Conservation (phyloP, 495 filamentous ascomycete genomes). For the Aspergillus haitiensis region DNA sequence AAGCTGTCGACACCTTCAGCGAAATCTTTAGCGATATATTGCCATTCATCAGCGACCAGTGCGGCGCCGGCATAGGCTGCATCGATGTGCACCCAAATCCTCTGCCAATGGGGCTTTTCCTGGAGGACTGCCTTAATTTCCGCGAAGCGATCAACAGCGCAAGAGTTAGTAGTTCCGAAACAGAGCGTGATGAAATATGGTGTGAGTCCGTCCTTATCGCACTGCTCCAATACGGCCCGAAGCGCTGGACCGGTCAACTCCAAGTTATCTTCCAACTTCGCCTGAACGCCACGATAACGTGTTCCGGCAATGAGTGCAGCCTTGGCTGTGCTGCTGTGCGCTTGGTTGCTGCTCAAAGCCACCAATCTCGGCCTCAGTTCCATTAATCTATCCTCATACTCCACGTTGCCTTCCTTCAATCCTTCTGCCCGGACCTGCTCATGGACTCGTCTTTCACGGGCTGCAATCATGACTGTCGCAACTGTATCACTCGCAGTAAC, state of each 20-base stretch:
- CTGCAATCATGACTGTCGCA: constrained; percentile 83
- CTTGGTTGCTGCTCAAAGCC: constrained; percentile 74
- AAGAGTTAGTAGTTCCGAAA: constrained; percentile 84
- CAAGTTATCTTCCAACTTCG: constrained; percentile 61
- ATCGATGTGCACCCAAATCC: constrained; percentile 94
- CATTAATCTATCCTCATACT: constrained; percentile 60
- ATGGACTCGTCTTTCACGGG: constrained; percentile 71
- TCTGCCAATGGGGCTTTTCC: constrained; percentile 56
- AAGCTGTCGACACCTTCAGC: constrained; percentile 74
- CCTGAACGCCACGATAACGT: constrained; percentile 66
- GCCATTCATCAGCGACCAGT: constrained; percentile 77
- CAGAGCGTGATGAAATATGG: constrained; percentile 88
- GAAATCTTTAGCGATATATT: constrained; percentile 64
- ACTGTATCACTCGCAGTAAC: constrained; percentile 89
- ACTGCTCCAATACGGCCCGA: constrained; percentile 59
- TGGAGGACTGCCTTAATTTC: constrained; percentile 65
- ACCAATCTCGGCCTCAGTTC: constrained; percentile 69
- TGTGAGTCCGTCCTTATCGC: constrained; percentile 62
- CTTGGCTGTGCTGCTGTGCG: constrained; percentile 84
- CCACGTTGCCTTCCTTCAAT: constrained; percentile 47
- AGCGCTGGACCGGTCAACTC: constrained; percentile 67
- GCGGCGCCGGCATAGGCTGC: constrained; percentile 91
- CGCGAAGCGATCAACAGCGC: constrained; percentile 77
- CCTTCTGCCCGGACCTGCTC: constrained; percentile 52
- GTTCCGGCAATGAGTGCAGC: constrained; percentile 84